Evolutionary conservation across 495 filamentous ascomycete species (phyloP).

Genomic region (Talaromyces liani): DNA sequence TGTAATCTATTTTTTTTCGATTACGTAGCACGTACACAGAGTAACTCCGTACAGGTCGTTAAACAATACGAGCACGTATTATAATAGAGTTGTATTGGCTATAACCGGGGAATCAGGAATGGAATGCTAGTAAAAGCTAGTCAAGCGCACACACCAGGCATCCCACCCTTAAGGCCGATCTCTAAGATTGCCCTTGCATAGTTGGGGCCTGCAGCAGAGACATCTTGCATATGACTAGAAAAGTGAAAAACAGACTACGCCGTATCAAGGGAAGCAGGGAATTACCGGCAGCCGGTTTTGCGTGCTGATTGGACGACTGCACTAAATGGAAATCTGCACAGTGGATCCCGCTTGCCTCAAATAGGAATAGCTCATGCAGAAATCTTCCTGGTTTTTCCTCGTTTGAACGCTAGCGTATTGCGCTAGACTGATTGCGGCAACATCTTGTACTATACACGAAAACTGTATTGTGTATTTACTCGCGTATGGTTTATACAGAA

Average conservation of each 20-base stretch:
- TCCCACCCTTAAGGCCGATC: slow-evolving; percentile 2
- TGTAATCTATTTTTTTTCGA: background rate
- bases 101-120: background rate
- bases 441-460: background rate
- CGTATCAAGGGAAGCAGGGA: background rate
- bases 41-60: background rate
- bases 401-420: background rate
- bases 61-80: background rate
- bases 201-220: slow-evolving; percentile 6
- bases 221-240: slow-evolving; percentile 5
- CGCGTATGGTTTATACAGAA: background rate
- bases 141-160: background rate
- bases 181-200: slow-evolving; percentile 10
- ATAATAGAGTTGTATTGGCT: background rate
- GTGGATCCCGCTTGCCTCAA: background rate
- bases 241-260: background rate
- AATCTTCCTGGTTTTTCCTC: background rate
- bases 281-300: background rate
- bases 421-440: background rate
- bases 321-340: background rate
- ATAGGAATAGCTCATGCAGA: background rate
- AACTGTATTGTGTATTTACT: background rate
- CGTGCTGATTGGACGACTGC: background rate
- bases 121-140: slow-evolving; percentile 5
- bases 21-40: too few species aligned